phyloP scores from a whole-genome alignment of 1,284 basidiomycete genomes.

The Austroboletus novae-zelandiae region DNA sequence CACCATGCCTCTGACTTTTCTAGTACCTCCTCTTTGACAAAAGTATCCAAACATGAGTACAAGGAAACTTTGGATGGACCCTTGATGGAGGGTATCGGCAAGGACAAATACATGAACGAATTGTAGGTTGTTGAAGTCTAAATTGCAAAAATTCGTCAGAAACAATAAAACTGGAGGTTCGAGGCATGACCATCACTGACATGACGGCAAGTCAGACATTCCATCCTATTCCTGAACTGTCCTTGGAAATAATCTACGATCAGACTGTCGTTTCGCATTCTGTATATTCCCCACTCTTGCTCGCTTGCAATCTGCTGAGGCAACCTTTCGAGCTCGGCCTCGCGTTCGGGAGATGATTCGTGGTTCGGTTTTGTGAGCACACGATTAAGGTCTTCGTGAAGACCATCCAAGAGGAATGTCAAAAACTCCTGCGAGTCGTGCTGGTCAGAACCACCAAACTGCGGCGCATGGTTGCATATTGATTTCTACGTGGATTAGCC shows the following conservation, averaged over 20 bases:
- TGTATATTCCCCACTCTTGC: conserved; percentile 92
- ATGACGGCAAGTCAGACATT: conserved; percentile 89
- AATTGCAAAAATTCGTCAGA: conserved; percentile 8
- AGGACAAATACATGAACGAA: conserved; percentile 92
- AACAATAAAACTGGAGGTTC: conserved; percentile 3
- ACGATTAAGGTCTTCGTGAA: conserved; percentile 96
- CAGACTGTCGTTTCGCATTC: conserved; percentile 87
- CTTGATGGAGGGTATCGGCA: conserved; percentile 79
- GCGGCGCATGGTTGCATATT: conserved; percentile 82
- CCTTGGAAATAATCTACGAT: conserved; percentile 99
- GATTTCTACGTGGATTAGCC: conserved; percentile 52
- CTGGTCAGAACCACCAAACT: conserved; percentile 90
- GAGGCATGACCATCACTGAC: conserved; percentile 46
- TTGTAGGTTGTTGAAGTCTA: conserved; percentile 98
- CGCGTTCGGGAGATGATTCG: conserved; percentile 78
- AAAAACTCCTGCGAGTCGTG: conserved; percentile 99
- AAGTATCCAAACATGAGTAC: conserved; percentile 84
- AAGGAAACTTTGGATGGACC: conserved; percentile 68
- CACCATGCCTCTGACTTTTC: conserved; percentile 96
- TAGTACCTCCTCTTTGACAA: conserved; percentile 88
- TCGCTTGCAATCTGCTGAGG: conserved; percentile 90
- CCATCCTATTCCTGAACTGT: conserved; percentile 88
- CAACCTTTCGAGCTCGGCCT: conserved; percentile 83
- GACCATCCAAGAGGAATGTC: conserved; percentile 89
- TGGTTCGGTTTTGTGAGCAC: conserved; percentile 76